phyloP scores from a whole-genome alignment of 768 basidiomycete species.

The Amyloporia xantha region DNA sequence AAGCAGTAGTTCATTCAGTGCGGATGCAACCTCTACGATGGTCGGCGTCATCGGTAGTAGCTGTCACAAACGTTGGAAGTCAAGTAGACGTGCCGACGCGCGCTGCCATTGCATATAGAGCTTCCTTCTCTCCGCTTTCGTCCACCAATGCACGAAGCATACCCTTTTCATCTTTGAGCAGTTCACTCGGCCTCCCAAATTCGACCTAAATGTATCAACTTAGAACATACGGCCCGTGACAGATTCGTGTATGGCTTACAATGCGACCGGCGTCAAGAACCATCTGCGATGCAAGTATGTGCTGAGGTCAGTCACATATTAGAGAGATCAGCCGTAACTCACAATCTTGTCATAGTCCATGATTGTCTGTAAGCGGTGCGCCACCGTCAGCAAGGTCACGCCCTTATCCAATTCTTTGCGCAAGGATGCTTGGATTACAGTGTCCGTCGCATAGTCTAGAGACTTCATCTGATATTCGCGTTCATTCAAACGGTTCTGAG shows the following conservation, averaged over 20 bases:
- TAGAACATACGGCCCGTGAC: slow-evolving; percentile 1
- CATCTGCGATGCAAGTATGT: slow-evolving; percentile 23
- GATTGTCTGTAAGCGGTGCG: slow-evolving; percentile 35
- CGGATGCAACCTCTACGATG: no score
- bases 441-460: slow-evolving; percentile 38
- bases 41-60: no score
- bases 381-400: slow-evolving; percentile 41
- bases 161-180: slow-evolving; percentile 46
- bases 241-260: slow-evolving; percentile 25
- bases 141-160: slow-evolving; percentile 48
- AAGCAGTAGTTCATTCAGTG: no score
- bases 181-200: slow-evolving; percentile 41
- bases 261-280: slow-evolving; percentile 36
- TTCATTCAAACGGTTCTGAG: neutral
- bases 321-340: slow-evolving; percentile 3
- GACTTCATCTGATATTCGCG: neutral
- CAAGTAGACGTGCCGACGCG: neutral
- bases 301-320: neutral
- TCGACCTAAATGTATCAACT: slow-evolving; percentile 28
- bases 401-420: slow-evolving; percentile 31
- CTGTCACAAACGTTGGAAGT: no score
- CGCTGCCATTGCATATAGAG: slow-evolving; percentile 35
- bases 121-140: slow-evolving; percentile 45
- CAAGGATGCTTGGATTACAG: slow-evolving; percentile 37
- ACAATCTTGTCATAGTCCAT: slow-evolving; percentile 58